A percentile compares a stretch with the other conserved stretches of the same genome.
phyloP scores from a whole-genome alignment of 345 rosid species.

The Populus simonii region DNA sequence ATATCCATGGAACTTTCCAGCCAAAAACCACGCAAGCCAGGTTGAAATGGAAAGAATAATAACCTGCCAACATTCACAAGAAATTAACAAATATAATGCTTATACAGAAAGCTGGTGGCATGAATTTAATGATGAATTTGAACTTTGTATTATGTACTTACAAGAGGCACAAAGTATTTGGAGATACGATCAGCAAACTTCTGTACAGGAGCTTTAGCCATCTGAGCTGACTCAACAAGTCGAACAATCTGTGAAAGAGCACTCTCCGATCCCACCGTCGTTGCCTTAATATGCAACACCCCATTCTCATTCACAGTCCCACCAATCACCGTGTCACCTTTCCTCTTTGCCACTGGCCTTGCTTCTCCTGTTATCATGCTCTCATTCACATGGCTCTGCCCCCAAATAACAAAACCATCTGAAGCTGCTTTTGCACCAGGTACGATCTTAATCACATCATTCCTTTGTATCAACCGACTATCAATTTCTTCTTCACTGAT shows the following conservation, averaged over 20 bases:
- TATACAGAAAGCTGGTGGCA: not conserved
- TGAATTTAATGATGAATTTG: not conserved
- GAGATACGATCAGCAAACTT: constrained; percentile 91
- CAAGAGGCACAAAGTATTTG: constrained; percentile 85
- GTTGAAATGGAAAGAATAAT: constrained; percentile 75
- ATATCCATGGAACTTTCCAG: constrained; percentile 76
- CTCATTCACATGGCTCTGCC: constrained; percentile 55
- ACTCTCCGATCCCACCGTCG: constrained; percentile 89
- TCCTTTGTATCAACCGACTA: constrained; percentile 74
- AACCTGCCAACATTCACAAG: constrained; percentile 44
- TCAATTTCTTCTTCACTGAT: constrained; percentile 72
- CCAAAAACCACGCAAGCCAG: constrained; percentile 87
- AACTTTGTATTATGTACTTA: constrained; percentile 15
- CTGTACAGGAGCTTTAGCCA: constrained; percentile 97
- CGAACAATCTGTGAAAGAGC: constrained; percentile 93
- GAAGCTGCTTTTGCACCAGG: constrained; percentile 52
- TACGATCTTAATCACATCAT: constrained; percentile 64
- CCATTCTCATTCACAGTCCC: constrained; percentile 93
- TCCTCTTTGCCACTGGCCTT: constrained; percentile 55
- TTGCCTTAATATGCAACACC: constrained; percentile 65
- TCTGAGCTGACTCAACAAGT: constrained; percentile 90
- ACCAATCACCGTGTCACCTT: constrained; percentile 82
- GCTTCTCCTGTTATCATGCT: constrained; percentile 61
- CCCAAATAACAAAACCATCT: constrained; percentile 49
- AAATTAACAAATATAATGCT: not conserved